Evolutionary conservation across 2,329 filamentous ascomycete genomes (phyloP).

Genomic region (Talaromyces sp.): DNA sequence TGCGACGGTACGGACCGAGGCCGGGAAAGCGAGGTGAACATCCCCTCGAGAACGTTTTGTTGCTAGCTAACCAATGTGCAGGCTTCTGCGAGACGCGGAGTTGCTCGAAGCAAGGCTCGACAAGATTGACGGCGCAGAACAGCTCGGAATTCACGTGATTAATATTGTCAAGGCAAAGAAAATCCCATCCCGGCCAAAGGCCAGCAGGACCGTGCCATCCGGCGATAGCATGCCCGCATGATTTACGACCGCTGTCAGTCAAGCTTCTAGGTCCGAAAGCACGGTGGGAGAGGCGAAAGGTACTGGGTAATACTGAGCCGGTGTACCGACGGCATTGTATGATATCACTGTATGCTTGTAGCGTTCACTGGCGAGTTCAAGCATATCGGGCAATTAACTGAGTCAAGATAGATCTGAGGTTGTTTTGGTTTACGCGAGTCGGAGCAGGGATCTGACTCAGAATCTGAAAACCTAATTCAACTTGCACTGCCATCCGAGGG

Average conservation of each 20-base stretch:
- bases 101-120: slow-evolving; percentile 67
- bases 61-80: slow-evolving; percentile 34
- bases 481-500: too few species aligned
- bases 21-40: slow-evolving; percentile 67
- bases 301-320: not conserved
- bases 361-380: not conserved
- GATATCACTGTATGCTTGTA: not conserved
- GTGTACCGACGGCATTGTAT: not conserved
- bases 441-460: too few species aligned
- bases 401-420: not conserved
- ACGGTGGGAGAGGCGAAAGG: not conserved
- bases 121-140: slow-evolving; percentile 74
- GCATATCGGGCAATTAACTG: not conserved
- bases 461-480: too few species aligned
- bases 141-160: slow-evolving; percentile 66
- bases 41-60: slow-evolving; percentile 8
- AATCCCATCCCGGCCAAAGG: not conserved
- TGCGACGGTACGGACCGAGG: slow-evolving; percentile 61
- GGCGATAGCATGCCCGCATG: not conserved
- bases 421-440: too few species aligned
- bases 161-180: slow-evolving; percentile 43
- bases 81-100: slow-evolving; percentile 73
- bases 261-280: not conserved
- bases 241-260: not conserved
- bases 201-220: not conserved